These are phyloP conservation scores for Neurospora intermedia DNA, from an alignment of 495 filamentous ascomycete genomes.

Conservation along the genomic window DNA sequence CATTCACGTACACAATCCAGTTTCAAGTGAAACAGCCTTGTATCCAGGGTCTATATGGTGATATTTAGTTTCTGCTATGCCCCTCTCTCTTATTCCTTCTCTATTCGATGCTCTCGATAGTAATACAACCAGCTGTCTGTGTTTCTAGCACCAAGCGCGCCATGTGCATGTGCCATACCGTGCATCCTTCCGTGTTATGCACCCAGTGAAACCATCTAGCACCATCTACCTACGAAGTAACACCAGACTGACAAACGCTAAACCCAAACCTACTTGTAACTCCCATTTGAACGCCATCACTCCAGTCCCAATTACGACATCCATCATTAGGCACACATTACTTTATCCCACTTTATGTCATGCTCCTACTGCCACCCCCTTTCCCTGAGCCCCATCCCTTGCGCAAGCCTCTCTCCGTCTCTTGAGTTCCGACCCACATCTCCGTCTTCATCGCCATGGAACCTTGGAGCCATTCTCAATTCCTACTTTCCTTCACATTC, in stretches of 20 bases:
- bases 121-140: background rate
- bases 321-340: background rate
- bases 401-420: background rate
- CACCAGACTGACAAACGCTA: background rate
- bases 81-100: background rate
- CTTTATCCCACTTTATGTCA: background rate
- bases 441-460: no score
- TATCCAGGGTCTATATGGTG: background rate
- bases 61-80: background rate
- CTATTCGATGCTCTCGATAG: background rate
- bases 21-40: background rate
- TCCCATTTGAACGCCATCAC: background rate
- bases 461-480: background rate
- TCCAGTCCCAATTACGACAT: background rate
- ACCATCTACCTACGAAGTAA: background rate
- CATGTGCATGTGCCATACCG: background rate
- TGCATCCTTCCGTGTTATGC: background rate
- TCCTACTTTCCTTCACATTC: background rate
- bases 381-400: background rate
- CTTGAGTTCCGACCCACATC: background rate
- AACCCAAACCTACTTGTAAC: background rate
- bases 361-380: background rate
- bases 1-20: background rate
- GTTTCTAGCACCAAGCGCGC: background rate
- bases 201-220: background rate